Evolutionary conservation across 2,329 filamentous ascomycete genomes (phyloP), one percentile per base, ranked within the genome.

Genomic region (Drechslerella stenobrocha): DNA sequence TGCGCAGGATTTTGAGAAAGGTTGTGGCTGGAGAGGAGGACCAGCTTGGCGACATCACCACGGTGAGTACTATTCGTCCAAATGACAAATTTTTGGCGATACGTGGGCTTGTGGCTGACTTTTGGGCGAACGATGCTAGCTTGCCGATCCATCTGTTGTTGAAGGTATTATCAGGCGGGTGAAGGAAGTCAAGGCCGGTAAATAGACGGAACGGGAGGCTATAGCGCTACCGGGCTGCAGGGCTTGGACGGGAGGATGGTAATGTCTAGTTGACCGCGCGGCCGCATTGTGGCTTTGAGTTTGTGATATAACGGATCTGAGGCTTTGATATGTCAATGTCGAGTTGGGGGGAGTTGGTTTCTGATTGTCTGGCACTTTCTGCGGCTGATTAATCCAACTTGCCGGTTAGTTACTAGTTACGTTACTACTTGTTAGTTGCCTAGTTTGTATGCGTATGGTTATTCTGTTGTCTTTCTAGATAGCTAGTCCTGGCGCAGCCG

Each of bases 1-100:
- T 98, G 93, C 84, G 93, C 70, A 86, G 93, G 71, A 95, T 98
- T 75, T 79, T 98, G 80, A 84, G 93, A 74, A 98, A 98, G 89
- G 95, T 98, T 75, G 79, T 98, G 73, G 91, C 91, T 13, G 92
- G 92, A 32, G 93, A 98, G 81, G 92, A 96, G 79, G 93, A 98
- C 77, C 91, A 95, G 78, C 81, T 98, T 55, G 93, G 93, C 73
- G 93, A 98, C 75, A 95, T 82, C 32, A 89, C 88, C 18, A 97
- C 93, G 72, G 89, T 95, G 81, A 80, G 87, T 80, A 65, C n/a
- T n/a, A n/a, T n/a, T n/a, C n/a, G n/a, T n/a, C n/a, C n/a, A n/a
- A n/a, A n/a, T n/a, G n/a, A n/a, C n/a, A n/a, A n/a, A n/a, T n/a
- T n/a, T n/a, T n/a, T n/a, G n/a, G n/a, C n/a, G n/a, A n/a, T n/a